Conservation (phyloP, 305 asterid species). For the Fraxinus xanthoxyloides region DNA sequence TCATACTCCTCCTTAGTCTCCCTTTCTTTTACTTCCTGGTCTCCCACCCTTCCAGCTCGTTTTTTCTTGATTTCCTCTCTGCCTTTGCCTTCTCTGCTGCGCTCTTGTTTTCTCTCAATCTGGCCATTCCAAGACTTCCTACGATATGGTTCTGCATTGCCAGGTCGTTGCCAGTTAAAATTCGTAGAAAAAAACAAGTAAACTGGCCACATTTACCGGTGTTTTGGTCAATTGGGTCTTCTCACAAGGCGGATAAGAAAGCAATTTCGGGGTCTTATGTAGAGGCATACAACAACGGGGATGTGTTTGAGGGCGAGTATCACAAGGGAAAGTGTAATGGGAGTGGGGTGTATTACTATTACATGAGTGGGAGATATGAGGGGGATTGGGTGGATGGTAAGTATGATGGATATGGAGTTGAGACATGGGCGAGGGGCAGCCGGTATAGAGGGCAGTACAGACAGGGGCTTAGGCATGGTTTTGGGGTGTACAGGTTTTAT, state of each 20-base stretch:
- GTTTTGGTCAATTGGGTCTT: slow-evolving; percentile 86
- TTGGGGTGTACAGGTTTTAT: slow-evolving; percentile 86
- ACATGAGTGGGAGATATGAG: slow-evolving; percentile 94
- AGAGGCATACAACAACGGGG: slow-evolving; percentile 88
- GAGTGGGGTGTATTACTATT: slow-evolving; percentile 91
- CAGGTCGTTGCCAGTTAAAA: slow-evolving; percentile 68
- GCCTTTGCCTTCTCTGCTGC: slow-evolving; percentile 92
- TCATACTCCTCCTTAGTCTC: slow-evolving; percentile 65
- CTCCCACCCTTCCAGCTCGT: slow-evolving; percentile 85
- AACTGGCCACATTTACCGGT: slow-evolving; percentile 66
- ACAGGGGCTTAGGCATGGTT: slow-evolving; percentile 92
- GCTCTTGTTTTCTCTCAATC: slow-evolving; percentile 72
- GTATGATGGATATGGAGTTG: slow-evolving; percentile 90
- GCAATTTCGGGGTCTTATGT: slow-evolving; percentile 73
- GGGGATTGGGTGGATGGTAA: slow-evolving; percentile 95
- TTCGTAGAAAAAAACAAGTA: slow-evolving; percentile 41
- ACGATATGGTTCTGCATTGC: slow-evolving; percentile 72
- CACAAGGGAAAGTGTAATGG: slow-evolving; percentile 92
- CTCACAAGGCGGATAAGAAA: slow-evolving; percentile 58
- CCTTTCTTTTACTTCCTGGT: slow-evolving; percentile 84
- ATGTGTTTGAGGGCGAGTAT: slow-evolving; percentile 94
- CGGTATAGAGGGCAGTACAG: slow-evolving; percentile 83
- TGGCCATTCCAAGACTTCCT: slow-evolving; percentile 86
- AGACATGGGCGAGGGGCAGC: slow-evolving; percentile 93
- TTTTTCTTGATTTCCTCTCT: slow-evolving; percentile 79